These are phyloP conservation scores for Tetraselmis chui DNA, from an alignment of 139 green algal genomes.

Conservation along the genomic window DNA sequence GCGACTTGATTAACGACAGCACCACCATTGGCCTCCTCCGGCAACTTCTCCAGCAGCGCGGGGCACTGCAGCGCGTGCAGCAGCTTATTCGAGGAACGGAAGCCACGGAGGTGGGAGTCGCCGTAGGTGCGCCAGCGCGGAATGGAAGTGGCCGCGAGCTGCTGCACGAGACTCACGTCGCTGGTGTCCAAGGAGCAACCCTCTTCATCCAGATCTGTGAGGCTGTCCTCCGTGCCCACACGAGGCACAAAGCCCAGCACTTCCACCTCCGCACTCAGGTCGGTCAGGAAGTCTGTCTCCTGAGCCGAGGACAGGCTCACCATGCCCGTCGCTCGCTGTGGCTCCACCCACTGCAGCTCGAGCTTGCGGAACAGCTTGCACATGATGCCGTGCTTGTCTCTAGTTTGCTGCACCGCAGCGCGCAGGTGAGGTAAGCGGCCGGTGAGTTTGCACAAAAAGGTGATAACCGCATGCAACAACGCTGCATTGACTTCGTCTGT, in stretches of 20 bases:
- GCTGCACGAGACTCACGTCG: neutral
- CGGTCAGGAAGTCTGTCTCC: neutral
- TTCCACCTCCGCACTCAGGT: neutral
- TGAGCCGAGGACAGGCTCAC: neutral
- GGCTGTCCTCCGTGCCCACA: too few relatives aligned
- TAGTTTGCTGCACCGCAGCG: too few relatives aligned
- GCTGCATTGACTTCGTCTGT: too few relatives aligned
- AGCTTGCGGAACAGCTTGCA: neutral
- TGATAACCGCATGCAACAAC: neutral
- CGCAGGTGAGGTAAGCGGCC: neutral
- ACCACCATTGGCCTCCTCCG: neutral
- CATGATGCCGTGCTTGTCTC: neutral
- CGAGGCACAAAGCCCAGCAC: neutral
- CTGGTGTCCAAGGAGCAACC: neutral
- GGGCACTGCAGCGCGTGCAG: too few relatives aligned
- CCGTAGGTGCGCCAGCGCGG: neutral
- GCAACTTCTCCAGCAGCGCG: neutral
- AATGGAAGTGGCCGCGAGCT: neutral
- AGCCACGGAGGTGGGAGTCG: neutral
- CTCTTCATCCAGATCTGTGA: neutral
- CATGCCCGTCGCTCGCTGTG: neutral
- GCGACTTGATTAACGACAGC: too few relatives aligned
- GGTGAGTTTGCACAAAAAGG: neutral
- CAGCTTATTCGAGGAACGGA: neutral
- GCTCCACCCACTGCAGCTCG: neutral